phyloP scores from a whole-genome alignment of 2,329 filamentous ascomycete genomes.

The Setomelanomma holmii region DNA sequence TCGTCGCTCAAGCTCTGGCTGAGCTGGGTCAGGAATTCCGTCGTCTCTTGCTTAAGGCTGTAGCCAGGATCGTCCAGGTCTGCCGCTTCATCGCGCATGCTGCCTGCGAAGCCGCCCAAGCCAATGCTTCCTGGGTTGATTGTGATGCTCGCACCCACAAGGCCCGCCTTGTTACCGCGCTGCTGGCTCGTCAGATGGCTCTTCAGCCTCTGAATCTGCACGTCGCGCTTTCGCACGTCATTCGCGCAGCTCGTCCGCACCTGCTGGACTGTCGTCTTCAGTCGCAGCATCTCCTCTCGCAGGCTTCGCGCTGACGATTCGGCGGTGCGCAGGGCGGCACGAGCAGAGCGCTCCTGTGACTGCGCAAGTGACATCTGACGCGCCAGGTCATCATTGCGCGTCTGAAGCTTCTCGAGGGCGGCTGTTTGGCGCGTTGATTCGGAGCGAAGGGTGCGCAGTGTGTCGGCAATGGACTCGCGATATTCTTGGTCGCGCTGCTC shows the following conservation, averaged over 20 bases:
- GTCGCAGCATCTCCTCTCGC: constrained; percentile 81
- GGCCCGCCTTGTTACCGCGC: constrained; percentile 55
- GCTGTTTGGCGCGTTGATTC: constrained; percentile 76
- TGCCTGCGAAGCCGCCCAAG: constrained; percentile 29
- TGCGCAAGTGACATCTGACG: constrained; percentile 67
- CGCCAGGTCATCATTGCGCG: constrained; percentile 62
- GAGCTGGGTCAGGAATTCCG: constrained; percentile 85
- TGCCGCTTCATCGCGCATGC: constrained; percentile 62
- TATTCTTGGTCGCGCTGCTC: constrained; percentile 84
- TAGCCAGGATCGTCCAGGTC: constrained; percentile 65
- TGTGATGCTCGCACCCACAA: constrained; percentile 58
- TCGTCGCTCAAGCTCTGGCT: constrained; percentile 87
- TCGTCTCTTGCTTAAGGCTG: constrained; percentile 84
- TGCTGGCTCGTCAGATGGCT: constrained; percentile 76
- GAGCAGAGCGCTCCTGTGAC: constrained; percentile 73
- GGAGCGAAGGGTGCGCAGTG: constrained; percentile 76
- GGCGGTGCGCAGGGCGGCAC: constrained; percentile 73
- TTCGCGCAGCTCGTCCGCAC: constrained; percentile 86
- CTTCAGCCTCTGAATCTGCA: constrained; percentile 88
- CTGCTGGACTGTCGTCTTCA: constrained; percentile 81
- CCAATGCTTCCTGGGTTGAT: constrained; percentile 49
- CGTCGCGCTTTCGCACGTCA: constrained; percentile 87
- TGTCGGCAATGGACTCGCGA: constrained; percentile 80
- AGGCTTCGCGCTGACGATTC: constrained; percentile 77
- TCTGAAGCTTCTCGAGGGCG: constrained; percentile 67